Conservation (phyloP, 345 rosid genomes). For the Populus deltoides region DNA sequence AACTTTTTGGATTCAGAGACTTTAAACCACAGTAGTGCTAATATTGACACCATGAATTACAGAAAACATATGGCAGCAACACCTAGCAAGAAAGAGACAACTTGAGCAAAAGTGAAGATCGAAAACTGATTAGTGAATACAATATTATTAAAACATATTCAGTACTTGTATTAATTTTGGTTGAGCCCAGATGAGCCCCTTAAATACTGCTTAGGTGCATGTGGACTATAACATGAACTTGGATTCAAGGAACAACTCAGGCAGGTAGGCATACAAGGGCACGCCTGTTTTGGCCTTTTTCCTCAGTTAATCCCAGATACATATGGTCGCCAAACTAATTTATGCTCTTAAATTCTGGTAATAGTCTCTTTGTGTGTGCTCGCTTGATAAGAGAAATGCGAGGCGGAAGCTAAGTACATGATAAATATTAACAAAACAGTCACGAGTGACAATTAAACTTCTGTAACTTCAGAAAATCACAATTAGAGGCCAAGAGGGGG, state of each 20-base stretch:
- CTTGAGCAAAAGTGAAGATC: neutral
- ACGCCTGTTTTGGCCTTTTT: neutral
- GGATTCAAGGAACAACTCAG: neutral
- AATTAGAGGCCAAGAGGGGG: conserved; percentile 2
- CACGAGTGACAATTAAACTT: neutral
- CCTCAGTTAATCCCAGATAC: neutral
- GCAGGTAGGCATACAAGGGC: neutral
- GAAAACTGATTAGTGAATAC: neutral
- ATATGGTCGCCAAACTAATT: conserved; percentile 8
- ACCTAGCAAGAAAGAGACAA: neutral
- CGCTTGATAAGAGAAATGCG: conserved; percentile 4
- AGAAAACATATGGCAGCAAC: neutral
- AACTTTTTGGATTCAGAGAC: too few species aligned
- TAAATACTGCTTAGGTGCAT: neutral
- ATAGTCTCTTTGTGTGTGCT: neutral
- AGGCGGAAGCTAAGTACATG: neutral
- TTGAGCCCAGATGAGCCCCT: neutral
- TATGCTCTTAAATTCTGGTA: neutral
- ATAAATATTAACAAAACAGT: neutral
- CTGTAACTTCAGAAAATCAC: neutral
- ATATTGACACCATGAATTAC: neutral
- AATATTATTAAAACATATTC: neutral
- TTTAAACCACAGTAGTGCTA: neutral
- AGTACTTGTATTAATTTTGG: neutral
- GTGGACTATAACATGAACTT: neutral